Evolutionary conservation across 2,329 filamentous ascomycete species (phyloP).

Genomic region (Neonectria hederae): DNA sequence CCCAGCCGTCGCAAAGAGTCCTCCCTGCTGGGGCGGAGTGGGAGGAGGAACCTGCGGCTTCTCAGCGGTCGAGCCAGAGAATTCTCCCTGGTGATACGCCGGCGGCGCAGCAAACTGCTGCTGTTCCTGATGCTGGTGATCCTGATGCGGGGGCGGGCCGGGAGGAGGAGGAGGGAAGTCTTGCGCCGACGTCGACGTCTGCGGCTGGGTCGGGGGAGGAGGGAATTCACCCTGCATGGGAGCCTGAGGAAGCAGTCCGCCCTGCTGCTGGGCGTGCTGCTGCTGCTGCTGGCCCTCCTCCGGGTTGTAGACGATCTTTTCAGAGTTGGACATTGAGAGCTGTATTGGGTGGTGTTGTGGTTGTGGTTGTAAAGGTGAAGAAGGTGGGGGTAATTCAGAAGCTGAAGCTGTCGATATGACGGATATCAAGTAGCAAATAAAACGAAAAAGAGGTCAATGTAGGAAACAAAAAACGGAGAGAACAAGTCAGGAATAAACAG

Average conservation of each 20-base stretch:
- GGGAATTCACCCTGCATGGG: neutral
- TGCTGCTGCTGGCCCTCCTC: constrained; percentile 3
- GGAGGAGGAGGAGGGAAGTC: constrained; percentile 42
- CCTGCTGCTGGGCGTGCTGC: neutral
- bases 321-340: constrained; percentile 18
- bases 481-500: neutral
- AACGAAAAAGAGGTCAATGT: neutral
- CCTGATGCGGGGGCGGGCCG: constrained; percentile 31
- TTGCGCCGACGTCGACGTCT: constrained; percentile 21
- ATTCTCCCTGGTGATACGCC: constrained; percentile 18
- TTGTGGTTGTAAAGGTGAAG: constrained; percentile 2
- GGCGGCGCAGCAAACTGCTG: constrained; percentile 14
- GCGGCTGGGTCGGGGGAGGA: constrained; percentile 27
- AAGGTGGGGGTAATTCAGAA: constrained; percentile 5
- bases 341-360: neutral
- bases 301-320: constrained; percentile 12
- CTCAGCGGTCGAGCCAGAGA: constrained; percentile 1
- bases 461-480: neutral
- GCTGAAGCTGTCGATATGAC: neutral
- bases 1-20: neutral
- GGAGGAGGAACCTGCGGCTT: constrained; percentile 5
- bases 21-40: neutral
- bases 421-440: neutral
- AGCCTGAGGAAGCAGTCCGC: neutral
- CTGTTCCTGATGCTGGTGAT: constrained; percentile 26